These are phyloP conservation scores for Lasiodiplodia sp. DNA, from an alignment of 2,329 filamentous ascomycete species.

Conservation along the genomic window DNA sequence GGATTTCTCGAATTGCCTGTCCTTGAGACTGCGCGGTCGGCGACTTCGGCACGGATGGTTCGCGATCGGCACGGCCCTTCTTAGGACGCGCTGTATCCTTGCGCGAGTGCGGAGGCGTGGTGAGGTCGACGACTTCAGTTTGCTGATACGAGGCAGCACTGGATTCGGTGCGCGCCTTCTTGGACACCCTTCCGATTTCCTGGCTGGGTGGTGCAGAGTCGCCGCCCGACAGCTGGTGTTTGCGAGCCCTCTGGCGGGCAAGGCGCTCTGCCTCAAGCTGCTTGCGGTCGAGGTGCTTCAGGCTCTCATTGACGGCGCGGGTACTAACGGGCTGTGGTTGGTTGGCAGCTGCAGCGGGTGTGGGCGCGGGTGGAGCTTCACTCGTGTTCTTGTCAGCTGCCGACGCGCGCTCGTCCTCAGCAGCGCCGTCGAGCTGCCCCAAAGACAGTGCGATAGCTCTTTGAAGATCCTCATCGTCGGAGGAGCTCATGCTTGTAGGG, in stretches of 20 bases:
- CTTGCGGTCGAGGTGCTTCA: conserved; percentile 68
- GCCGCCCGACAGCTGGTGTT: conserved; percentile 57
- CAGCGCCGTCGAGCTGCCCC: conserved; percentile 6
- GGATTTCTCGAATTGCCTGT: neutral
- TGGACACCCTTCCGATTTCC: neutral
- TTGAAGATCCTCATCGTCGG: conserved; percentile 39
- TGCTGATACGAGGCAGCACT: neutral
- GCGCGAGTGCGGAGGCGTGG: neutral
- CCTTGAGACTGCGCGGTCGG: neutral
- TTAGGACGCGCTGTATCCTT: conserved; percentile 6
- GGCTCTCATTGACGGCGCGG: conserved; percentile 39
- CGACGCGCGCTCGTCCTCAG: neutral
- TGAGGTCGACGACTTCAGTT: neutral
- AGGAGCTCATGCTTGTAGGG: conserved; percentile 36
- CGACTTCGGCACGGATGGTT: neutral
- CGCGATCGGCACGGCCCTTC: neutral
- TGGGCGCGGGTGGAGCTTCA: conserved; percentile 8
- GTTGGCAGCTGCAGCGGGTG: conserved; percentile 14
- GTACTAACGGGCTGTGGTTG: neutral
- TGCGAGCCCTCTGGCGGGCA: conserved; percentile 66
- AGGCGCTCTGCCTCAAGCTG: conserved; percentile 87
- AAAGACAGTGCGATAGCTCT: conserved; percentile 41
- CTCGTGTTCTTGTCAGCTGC: conserved; percentile 7
- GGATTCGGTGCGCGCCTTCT: neutral
- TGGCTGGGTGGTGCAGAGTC: neutral